Base-by-base conservation (phyloP, 1,284 basidiomycete species). In the Pisolithus thermaeus region DNA sequence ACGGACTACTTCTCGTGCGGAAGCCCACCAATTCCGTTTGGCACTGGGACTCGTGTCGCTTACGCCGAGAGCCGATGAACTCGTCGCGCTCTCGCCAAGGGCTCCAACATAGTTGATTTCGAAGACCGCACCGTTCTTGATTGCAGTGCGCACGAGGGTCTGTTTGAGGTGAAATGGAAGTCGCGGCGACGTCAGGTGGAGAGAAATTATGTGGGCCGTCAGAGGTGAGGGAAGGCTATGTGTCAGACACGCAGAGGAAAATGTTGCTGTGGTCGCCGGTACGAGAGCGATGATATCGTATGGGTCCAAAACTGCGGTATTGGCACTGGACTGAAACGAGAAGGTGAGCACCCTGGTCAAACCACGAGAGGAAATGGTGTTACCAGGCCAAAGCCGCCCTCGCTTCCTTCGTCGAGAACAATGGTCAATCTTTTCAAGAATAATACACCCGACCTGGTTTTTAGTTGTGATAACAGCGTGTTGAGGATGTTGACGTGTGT, bases 121-220 rank as follows among this genome's bases (percentile, higher is more conserved):
- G 60, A 95, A 93, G 0, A 85, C 84, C 0, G 84, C 84, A 6
- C 92, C 92, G 56, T 91, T 90, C 59, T 86, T 84, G 12, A 92
- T 73, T 0, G 92, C 90, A 0, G 87, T 85, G 42, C 87, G 80
- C 36, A 94, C 78, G 42, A 91, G 76, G 0, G 89, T 91, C 56
- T 91, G 86, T 61, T 90, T 91, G 57, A 94, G 74, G 59, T 86
- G 78, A 65, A 88, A 93, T 0, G 90, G 85, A 0, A 92, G 76
- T 3, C 90, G 81, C 0, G 90, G 84, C 0, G 83, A 73, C 0
- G 86, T 85, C n/a, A 93, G 76, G 12, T 92, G 91, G 23, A 94
- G 72, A 0, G 85, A 76, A 52, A 95, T 90, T 50, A 95, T 81
- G 61, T 93, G 90, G 0, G 90, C 80, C 6, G 90, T 90, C 41